A percentile compares a stretch with the other conserved stretches of the same genome.
Conservation (phyloP, 106 monocot species). For the Apostasia ramifera region DNA sequence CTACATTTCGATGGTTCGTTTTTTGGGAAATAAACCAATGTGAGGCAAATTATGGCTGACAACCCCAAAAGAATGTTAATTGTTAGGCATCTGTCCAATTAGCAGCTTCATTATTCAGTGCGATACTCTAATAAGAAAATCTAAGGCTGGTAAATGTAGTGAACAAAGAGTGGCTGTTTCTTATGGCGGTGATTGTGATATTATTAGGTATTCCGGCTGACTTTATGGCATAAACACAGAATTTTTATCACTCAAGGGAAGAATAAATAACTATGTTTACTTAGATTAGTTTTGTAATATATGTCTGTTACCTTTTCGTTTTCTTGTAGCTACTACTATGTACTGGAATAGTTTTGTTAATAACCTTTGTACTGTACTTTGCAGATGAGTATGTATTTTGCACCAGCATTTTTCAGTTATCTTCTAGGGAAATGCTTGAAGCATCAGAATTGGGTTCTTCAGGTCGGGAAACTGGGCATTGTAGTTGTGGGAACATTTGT, state of each 20-base stretch:
- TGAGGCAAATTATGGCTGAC: too few relatives aligned
- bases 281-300: neutral
- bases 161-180: too few relatives aligned
- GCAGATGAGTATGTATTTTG: constrained; percentile 92
- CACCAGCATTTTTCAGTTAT: constrained; percentile 90
- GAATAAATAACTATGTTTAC: neutral
- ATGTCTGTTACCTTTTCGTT: neutral
- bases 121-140: too few relatives aligned
- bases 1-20: too few relatives aligned
- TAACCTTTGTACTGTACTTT: constrained; percentile 14
- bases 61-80: too few relatives aligned
- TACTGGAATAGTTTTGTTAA: neutral
- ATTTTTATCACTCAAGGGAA: neutral
- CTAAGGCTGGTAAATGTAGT: too few relatives aligned
- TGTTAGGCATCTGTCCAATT: too few relatives aligned
- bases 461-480: constrained; percentile 61
- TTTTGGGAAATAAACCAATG: too few relatives aligned
- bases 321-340: neutral
- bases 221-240: too few relatives aligned
- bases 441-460: constrained; percentile 51
- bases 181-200: too few relatives aligned
- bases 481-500: constrained; percentile 77
- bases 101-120: too few relatives aligned
- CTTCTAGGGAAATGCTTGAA: constrained; percentile 78
- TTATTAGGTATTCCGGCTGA: too few relatives aligned